Conservation (phyloP, 192 early-diverging fungal species). For the Coemansia sp. region DNA sequence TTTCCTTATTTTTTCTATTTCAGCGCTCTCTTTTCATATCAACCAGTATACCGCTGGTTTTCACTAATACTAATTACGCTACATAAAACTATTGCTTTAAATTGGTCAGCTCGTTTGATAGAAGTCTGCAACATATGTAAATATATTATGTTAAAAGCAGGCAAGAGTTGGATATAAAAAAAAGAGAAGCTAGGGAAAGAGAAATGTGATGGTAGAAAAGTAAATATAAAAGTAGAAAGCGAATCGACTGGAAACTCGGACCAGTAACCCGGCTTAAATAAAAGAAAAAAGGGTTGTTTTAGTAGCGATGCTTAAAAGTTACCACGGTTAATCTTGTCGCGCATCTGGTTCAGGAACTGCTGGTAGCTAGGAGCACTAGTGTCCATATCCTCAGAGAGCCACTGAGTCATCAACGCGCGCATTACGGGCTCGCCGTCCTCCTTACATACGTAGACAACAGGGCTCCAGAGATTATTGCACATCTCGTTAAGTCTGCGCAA, state of each 20-base stretch:
- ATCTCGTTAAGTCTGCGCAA: slow-evolving; percentile 67
- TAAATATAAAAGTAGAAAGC: not conserved
- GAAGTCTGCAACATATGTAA: too few species aligned
- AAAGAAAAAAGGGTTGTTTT: too few species aligned
- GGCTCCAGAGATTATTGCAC: slow-evolving; percentile 66
- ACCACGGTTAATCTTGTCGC: slow-evolving; percentile 64
- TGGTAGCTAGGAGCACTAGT: slow-evolving; percentile 72
- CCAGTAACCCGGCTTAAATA: too few species aligned
- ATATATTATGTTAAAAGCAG: too few species aligned
- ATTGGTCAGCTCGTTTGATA: too few species aligned
- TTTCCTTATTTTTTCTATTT: not conserved
- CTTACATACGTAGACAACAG: slow-evolving; percentile 79
- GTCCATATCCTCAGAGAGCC: slow-evolving; percentile 90
- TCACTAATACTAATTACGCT: too few species aligned
- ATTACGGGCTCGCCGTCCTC: slow-evolving; percentile 86
- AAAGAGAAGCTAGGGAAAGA: too few species aligned
- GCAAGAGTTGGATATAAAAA: too few species aligned
- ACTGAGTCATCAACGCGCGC: slow-evolving; percentile 79
- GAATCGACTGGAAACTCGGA: too few species aligned
- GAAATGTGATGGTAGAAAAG: not conserved
- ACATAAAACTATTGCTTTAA: too few species aligned
- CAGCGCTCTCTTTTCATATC: too few species aligned
- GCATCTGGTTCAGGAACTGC: slow-evolving; percentile 70
- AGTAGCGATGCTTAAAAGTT: slow-evolving; percentile 45
- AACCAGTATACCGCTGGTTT: too few species aligned